Base-by-base conservation (phyloP, 1,284 basidiomycete species). In the Pterulicium gracile region DNA sequence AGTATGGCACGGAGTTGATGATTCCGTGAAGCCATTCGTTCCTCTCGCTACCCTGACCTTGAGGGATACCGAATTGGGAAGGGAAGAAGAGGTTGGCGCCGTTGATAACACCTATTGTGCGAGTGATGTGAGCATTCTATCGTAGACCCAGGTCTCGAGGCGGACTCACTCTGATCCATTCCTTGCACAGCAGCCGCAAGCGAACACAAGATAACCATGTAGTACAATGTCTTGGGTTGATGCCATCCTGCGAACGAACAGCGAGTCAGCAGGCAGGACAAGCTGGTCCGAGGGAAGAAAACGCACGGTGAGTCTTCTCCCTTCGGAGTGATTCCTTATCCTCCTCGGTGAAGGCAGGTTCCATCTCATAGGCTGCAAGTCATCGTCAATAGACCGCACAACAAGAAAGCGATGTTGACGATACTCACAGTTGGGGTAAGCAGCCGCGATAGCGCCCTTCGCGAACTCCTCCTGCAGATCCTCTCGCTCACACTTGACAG, bases 31-130 rank as follows among this genome's bases (percentile, higher is more conserved):
- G 65, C 72, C 72, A 74, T 47, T 69, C 57, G 47, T 72, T 66
- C 13, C 49, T 55, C 7, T 7, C 15, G 14, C 51, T 53, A 17
- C 57, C 57, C 35, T 58, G 54, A 5, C 27, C 35, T 13, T 45
- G 50, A 3, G 52, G 44, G 43, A 73, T 63, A 39, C 71, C 70
- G 52, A 84, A 77, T 47, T 71, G 73, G 5, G 61, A 44, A 0
- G 81, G 81, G 63, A 81, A 82, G 20, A 69, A 78, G 24, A 84
- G 60, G 55, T 81, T 79, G 24, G 79, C 81, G 35, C 77, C 77
- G 54, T 80, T 81, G 44, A 39, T 39, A 18, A 18, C 5, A 39
- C 36, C 36, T 39, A 32, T 32, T 32, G 19, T 39, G 36, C 15
- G 5, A 17, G 36, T 7, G 5, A 39, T 15, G 15, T n/a, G n/a